Evolutionary conservation across 202 grass and related monocot species (phyloP).

Genomic region (Hordeum pubiflorum): DNA sequence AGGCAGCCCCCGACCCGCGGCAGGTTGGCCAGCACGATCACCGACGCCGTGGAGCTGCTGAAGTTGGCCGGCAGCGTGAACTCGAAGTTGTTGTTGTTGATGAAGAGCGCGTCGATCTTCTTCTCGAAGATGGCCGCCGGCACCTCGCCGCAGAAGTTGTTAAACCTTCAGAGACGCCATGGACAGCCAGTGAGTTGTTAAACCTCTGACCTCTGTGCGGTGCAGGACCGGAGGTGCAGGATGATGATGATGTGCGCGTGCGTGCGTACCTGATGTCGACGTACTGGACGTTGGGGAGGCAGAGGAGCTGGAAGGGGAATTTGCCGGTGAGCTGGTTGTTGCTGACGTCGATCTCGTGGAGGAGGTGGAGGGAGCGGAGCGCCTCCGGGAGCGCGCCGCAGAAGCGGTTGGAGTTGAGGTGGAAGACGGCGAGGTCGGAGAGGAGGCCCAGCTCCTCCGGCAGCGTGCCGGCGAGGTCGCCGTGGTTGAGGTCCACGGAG

Average conservation of each 20-base stretch:
- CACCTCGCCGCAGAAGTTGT: constrained; percentile 71
- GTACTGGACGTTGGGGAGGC: constrained; percentile 54
- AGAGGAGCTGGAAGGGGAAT: constrained; percentile 53
- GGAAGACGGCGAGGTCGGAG: constrained; percentile 64
- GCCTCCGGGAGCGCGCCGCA: constrained; percentile 42
- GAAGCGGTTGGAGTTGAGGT: constrained; percentile 79
- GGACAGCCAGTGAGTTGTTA: not conserved
- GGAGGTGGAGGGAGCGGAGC: constrained; percentile 43
- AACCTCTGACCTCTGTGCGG: not conserved
- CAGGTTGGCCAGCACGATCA: constrained; percentile 79
- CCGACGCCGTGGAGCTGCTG: constrained; percentile 75
- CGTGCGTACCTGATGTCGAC: constrained; percentile 58
- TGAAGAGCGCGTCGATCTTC: constrained; percentile 80
- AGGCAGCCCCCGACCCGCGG: constrained; percentile 63
- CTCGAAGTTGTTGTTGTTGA: constrained; percentile 95
- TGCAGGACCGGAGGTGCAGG: not conserved
- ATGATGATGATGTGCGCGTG: not conserved
- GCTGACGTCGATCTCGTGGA: constrained; percentile 76
- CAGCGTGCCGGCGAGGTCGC: constrained; percentile 47
- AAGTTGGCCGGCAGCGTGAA: constrained; percentile 56
- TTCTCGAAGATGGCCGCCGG: constrained; percentile 62
- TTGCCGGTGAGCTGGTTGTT: constrained; percentile 58
- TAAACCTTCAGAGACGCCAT: constrained; percentile 40
- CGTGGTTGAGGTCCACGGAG: constrained; percentile 64
- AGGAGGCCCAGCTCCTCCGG: constrained; percentile 64